Percentiles rank a stretch among this genome's conserved stretches.
Evolutionary conservation across 345 rosid species (phyloP).

Genomic region (Eutrema yunnanense): DNA sequence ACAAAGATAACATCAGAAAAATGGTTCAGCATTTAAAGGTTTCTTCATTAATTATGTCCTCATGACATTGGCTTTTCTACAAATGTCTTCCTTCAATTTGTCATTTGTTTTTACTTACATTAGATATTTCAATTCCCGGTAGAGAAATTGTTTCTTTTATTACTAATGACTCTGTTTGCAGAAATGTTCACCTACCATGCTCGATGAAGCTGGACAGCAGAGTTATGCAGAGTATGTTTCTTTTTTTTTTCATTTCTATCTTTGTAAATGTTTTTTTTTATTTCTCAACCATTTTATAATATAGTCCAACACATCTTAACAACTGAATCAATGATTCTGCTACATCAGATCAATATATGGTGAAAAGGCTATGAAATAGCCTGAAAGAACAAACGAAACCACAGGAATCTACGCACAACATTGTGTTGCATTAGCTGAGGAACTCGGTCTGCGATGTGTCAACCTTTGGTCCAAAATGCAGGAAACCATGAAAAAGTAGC

Average conservation of each 20-base stretch:
- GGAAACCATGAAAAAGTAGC: slow-evolving; percentile 55
- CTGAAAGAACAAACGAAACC: slow-evolving; percentile 74
- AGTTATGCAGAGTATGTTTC: slow-evolving; percentile 52
- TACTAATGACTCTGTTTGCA: slow-evolving; percentile 18
- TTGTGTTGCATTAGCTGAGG: slow-evolving; percentile 61
- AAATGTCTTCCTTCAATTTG: not conserved
- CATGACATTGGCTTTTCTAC: not conserved
- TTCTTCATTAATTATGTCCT: not conserved
- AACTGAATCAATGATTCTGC: not conserved
- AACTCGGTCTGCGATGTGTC: slow-evolving; percentile 47
- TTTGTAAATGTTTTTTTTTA: not conserved
- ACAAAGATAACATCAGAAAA: slow-evolving; percentile 55
- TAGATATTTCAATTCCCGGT: not conserved
- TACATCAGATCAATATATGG: slow-evolving; percentile 59
- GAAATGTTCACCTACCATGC: slow-evolving; percentile 67
- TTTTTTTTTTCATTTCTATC: not conserved
- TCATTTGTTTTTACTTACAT: not conserved
- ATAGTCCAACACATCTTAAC: not conserved
- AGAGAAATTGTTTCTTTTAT: not conserved
- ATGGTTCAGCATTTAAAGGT: slow-evolving; percentile 90
- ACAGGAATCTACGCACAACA: slow-evolving; percentile 69
- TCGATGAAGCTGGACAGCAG: slow-evolving; percentile 57
- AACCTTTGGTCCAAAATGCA: slow-evolving; percentile 92
- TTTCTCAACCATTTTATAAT: no score
- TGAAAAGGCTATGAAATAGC: slow-evolving; percentile 57